Base-by-base conservation (phyloP, 2,329 filamentous ascomycete species). In the Cladosporium sphaerospermum region DNA sequence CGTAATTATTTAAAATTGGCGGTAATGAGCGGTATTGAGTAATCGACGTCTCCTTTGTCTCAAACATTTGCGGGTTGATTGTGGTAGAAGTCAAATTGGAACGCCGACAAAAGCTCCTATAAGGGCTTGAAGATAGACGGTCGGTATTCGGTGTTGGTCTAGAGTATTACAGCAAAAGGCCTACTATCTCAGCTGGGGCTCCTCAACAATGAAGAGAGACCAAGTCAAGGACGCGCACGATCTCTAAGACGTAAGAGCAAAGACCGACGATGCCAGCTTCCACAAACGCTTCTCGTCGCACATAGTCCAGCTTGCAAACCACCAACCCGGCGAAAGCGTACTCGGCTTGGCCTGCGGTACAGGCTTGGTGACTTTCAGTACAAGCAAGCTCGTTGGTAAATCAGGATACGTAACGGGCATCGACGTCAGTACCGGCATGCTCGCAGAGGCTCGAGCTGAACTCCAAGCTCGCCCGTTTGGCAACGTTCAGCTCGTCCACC, bases 271-370 rank as follows among this genome's bases (percentile, higher is more conserved):
- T 44, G 60, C 68, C 31, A 70, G 67, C n/a, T 72, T 68, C 66
- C 73, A 75, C 54, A 61, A 62, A 13, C 60, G 65, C 31, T 73
- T 74, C 52, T 69, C 71, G 2, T 60, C 57, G 31, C 66, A 71
- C 31, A 71, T 73, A 54, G 59, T 69, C 8, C 62, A 69, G 28
- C 57, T 59, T 9, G 45, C 60, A 5, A 45, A 57, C 4, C 52
- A 62, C 7, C 41, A 59, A 45, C 61, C 67, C 10, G 72, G 71
- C 23, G 67, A 74, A 47, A 54, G 67, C 18, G 59, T 76, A n/a
- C 67, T 76, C 10, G 74, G 76, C 51, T 63, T 76, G 13, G 73
- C 73, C 5, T 75, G 72, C 55, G 73, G 73, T 3, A 76, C 73
- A 5, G 74, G 74, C 4, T 66, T 75, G 0, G 62, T 75, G 13